phyloP scores from a whole-genome alignment of 108 stramenopile genomes.

The Licmophora abbreviata region DNA sequence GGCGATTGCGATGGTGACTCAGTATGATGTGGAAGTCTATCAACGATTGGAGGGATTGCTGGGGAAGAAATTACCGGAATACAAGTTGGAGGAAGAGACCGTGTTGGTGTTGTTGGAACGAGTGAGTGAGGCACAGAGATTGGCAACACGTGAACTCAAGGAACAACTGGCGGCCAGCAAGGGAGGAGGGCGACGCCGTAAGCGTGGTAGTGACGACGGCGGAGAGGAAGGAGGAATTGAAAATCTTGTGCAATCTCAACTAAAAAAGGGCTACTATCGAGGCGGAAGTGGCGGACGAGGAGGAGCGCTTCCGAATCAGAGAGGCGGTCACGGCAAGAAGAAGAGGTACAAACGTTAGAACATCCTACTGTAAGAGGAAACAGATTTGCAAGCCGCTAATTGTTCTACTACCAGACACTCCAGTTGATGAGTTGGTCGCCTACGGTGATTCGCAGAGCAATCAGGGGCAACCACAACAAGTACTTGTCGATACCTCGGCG shows the following conservation, averaged over 20 bases:
- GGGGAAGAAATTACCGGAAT: constrained; percentile 81
- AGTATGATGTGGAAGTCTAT: constrained; percentile 98
- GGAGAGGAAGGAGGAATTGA: constrained; percentile 52
- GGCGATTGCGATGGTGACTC: constrained; percentile 97
- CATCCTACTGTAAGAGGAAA: not conserved
- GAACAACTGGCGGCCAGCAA: constrained; percentile 61
- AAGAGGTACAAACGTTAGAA: constrained; percentile 5
- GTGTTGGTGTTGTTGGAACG: constrained; percentile 92
- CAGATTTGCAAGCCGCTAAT: not conserved
- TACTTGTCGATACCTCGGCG: constrained; percentile 43
- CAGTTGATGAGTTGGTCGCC: constrained; percentile 29
- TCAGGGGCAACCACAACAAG: constrained; percentile 33
- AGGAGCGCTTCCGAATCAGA: constrained; percentile 46
- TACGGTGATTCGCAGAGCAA: constrained; percentile 20
- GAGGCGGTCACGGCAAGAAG: constrained; percentile 14
- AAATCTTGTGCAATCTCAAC: constrained; percentile 31
- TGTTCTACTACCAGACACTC: constrained; percentile 17
- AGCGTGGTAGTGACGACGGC: constrained; percentile 29
- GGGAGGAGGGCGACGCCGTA: constrained; percentile 23
- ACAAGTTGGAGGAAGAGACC: constrained; percentile 80
- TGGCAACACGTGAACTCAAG: constrained; percentile 84
- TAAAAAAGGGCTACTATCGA: constrained; percentile 54
- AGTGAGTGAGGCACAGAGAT: constrained; percentile 93
- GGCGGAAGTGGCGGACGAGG: constrained; percentile 56
- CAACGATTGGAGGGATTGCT: constrained; percentile 91